Conservation (phyloP, 108 stramenopile genomes). For the Skeletonema costatum region DNA sequence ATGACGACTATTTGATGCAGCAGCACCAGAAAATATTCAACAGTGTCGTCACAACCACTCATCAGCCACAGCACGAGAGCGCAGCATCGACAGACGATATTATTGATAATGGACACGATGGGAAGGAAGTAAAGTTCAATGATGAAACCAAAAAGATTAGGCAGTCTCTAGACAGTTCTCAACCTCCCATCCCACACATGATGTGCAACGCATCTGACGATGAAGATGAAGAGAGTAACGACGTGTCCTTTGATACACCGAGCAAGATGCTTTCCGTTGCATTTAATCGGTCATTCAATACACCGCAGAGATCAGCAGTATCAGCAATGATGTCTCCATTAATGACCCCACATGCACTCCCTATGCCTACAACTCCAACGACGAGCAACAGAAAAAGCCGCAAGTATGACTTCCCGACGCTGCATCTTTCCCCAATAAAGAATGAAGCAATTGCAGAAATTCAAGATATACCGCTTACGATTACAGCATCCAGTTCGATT, state of each 20-base stretch:
- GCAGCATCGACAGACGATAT: neutral
- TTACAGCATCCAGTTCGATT: neutral
- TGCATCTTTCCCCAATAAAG: neutral
- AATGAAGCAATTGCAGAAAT: neutral
- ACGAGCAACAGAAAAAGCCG: neutral
- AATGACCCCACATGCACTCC: neutral
- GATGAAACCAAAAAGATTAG: neutral
- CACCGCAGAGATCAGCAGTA: neutral
- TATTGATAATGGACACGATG: neutral
- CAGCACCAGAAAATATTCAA: conserved; percentile 2
- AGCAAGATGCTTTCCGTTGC: neutral
- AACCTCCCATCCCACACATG: conserved; percentile 24
- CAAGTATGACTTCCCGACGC: neutral
- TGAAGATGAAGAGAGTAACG: conserved; percentile 12
- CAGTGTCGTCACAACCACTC: neutral
- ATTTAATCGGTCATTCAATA: neutral
- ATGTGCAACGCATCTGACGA: conserved; percentile 29
- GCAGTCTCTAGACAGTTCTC: neutral
- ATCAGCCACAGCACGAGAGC: neutral
- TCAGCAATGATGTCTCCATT: neutral
- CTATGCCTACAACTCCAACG: neutral
- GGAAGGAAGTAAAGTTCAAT: neutral
- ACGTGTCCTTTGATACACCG: neutral
- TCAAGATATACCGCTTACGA: neutral
- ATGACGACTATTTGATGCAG: conserved; percentile 4